A percentile compares a stretch with the other conserved stretches of the same genome.
Evolutionary conservation across 768 basidiomycete species (phyloP).

Genomic region (Paxillus involutus): DNA sequence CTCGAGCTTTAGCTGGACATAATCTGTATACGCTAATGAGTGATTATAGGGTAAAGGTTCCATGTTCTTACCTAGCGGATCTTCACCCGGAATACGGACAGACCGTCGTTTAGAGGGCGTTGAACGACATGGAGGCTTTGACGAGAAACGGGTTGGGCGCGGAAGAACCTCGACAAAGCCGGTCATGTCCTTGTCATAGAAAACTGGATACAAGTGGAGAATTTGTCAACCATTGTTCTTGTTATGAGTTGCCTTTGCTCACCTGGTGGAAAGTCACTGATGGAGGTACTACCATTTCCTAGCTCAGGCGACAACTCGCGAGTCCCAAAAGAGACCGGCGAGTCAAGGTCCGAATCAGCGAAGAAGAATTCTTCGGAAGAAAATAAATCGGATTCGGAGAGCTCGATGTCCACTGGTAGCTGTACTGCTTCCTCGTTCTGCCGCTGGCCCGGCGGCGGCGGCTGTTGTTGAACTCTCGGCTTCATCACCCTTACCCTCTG

Average conservation of each 20-base stretch:
- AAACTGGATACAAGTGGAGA: background rate
- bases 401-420: background rate
- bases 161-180: background rate
- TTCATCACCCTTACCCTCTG: background rate
- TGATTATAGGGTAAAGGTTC: too few relatives aligned
- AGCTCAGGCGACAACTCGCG: too few relatives aligned
- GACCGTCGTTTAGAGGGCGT: background rate
- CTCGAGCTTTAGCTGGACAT: background rate
- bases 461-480: background rate
- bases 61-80: constrained; percentile 2
- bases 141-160: background rate
- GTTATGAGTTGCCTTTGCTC: background rate
- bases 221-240: background rate
- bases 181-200: background rate
- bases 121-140: background rate
- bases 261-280: background rate
- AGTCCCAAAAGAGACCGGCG: too few relatives aligned
- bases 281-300: background rate
- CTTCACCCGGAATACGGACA: background rate
- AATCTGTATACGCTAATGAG: background rate
- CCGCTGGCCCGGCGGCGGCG: background rate
- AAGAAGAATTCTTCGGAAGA: background rate
- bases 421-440: background rate
- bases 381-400: background rate
- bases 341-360: too few relatives aligned